A percentile compares a stretch with the other conserved stretches of the same genome.
phyloP scores from a whole-genome alignment of 192 early-diverging fungal species.

The Lunasporangiospora selenospora region DNA sequence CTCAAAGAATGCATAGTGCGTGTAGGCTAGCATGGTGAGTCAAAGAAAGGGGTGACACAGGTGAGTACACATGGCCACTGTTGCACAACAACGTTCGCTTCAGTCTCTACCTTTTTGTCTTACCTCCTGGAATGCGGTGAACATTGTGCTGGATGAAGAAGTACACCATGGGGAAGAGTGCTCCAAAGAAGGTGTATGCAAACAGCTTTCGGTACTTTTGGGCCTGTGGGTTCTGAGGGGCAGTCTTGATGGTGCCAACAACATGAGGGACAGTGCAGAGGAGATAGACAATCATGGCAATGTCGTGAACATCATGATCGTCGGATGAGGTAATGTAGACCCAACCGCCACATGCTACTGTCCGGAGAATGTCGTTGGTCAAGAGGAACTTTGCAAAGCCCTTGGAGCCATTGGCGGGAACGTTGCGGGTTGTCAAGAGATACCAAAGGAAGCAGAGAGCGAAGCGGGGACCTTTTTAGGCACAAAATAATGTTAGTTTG shows the following conservation, averaged over 20 bases:
- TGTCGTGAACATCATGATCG: slow-evolving; percentile 80
- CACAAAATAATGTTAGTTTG: neutral
- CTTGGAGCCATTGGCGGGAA: slow-evolving; percentile 47
- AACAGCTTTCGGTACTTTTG: slow-evolving; percentile 63
- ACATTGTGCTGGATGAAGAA: slow-evolving; percentile 84
- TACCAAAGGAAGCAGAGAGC: slow-evolving; percentile 54
- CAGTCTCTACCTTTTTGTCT: neutral
- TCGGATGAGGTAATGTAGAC: slow-evolving; percentile 84
- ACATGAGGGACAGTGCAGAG: slow-evolving; percentile 81
- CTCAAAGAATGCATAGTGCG: slow-evolving; percentile 83
- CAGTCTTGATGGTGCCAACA: slow-evolving; percentile 63
- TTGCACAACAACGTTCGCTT: neutral
- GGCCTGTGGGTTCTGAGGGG: slow-evolving; percentile 49
- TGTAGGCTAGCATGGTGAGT: slow-evolving; percentile 61
- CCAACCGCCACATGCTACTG: slow-evolving; percentile 84
- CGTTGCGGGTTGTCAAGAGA: slow-evolving; percentile 31
- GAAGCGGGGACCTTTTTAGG: slow-evolving; percentile 53
- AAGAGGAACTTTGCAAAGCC: slow-evolving; percentile 48
- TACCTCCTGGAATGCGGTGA: slow-evolving; percentile 71
- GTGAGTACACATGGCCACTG: neutral
- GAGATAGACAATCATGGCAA: slow-evolving; percentile 83
- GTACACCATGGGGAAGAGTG: slow-evolving; percentile 77
- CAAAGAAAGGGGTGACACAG: neutral
- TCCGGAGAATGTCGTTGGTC: slow-evolving; percentile 61
- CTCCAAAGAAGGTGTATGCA: slow-evolving; percentile 69